Conservation (phyloP, 1,284 basidiomycete genomes). For the Ceratobasidium sp. region DNA sequence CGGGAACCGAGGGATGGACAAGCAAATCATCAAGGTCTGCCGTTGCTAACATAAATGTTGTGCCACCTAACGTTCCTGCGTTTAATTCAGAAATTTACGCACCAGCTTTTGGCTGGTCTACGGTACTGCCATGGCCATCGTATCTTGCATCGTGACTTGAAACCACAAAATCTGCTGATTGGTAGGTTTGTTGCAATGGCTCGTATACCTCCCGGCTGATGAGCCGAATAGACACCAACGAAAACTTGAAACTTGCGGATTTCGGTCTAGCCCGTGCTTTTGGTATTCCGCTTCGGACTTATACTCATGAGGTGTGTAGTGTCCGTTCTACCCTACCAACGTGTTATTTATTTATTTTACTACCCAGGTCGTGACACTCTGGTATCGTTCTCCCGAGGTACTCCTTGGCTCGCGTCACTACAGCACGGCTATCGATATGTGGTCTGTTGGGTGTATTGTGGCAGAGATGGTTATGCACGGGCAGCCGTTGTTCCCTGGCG, state of each 20-base stretch:
- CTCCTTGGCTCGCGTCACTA: slow-evolving; percentile 96
- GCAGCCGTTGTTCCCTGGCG: slow-evolving; percentile 94
- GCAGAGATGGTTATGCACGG: slow-evolving; percentile 93
- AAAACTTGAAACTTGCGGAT: slow-evolving; percentile 95
- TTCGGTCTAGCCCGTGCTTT: slow-evolving; percentile 97
- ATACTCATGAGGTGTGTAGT: slow-evolving; percentile 89
- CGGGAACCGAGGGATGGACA: slow-evolving; percentile 58
- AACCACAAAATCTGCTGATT: slow-evolving; percentile 97
- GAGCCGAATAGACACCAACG: slow-evolving; percentile 68
- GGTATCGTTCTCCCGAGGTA: slow-evolving; percentile 98
- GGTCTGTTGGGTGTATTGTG: slow-evolving; percentile 94
- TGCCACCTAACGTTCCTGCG: not conserved
- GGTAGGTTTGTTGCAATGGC: not conserved
- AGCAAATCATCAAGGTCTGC: slow-evolving; percentile 84
- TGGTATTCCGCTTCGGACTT: slow-evolving; percentile 96
- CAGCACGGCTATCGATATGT: slow-evolving; percentile 97
- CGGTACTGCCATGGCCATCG: slow-evolving; percentile 96
- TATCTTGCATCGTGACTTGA: slow-evolving; percentile 96
- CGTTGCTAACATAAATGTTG: not conserved
- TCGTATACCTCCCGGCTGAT: not conserved
- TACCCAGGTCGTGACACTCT: slow-evolving; percentile 91
- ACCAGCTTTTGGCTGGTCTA: slow-evolving; percentile 87
- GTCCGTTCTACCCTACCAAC: slow-evolving; percentile 32
- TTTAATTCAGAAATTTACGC: slow-evolving; percentile 83
- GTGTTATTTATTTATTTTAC: slow-evolving; percentile 43